phyloP scores from a whole-genome alignment of 2,329 filamentous ascomycete species.

The Epichloe scottii region DNA sequence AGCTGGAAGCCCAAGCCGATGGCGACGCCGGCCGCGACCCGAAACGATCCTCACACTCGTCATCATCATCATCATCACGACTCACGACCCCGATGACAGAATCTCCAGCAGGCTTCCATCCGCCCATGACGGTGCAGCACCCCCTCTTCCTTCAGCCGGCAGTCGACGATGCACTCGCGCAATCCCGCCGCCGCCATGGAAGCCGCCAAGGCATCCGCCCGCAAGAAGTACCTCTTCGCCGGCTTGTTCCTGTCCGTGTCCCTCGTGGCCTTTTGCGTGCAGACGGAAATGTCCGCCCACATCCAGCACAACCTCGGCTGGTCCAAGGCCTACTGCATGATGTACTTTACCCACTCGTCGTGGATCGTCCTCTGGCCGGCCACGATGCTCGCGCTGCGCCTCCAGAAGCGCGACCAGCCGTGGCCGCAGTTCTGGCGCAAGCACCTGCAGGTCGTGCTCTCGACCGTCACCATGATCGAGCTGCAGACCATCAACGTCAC shows the following conservation, averaged over 20 bases:
- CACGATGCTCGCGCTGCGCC: conserved; percentile 66
- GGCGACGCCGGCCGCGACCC: conserved; percentile 13
- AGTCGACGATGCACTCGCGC: conserved; percentile 62
- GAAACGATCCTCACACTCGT: conserved; percentile 10
- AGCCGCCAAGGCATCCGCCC: conserved; percentile 35
- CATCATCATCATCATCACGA: conserved; percentile 14
- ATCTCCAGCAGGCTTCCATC: conserved; percentile 8
- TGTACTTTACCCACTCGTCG: conserved; percentile 92
- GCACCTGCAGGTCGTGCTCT: conserved; percentile 37
- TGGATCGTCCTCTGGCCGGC: conserved; percentile 84
- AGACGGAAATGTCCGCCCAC: conserved; percentile 92
- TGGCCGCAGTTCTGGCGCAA: conserved; percentile 78
- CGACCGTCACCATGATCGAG: conserved; percentile 69
- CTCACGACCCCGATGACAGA: conserved; percentile 13
- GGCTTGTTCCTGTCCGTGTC: conserved; percentile 72
- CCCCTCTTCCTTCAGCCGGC: conserved; percentile 20
- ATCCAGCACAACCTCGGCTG: conserved; percentile 86
- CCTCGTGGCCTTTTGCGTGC: conserved; percentile 77
- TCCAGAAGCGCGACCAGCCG: conserved; percentile 65
- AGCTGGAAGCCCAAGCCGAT: conserved; percentile 3
- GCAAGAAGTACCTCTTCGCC: conserved; percentile 77
- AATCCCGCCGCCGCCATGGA: conserved; percentile 44
- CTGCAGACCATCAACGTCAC: conserved; percentile 59
- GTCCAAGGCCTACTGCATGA: conserved; percentile 99
- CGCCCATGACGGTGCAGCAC: conserved; percentile 4